Base-by-base conservation (phyloP, 495 filamentous ascomycete species). In the Cryomyces minteri region DNA sequence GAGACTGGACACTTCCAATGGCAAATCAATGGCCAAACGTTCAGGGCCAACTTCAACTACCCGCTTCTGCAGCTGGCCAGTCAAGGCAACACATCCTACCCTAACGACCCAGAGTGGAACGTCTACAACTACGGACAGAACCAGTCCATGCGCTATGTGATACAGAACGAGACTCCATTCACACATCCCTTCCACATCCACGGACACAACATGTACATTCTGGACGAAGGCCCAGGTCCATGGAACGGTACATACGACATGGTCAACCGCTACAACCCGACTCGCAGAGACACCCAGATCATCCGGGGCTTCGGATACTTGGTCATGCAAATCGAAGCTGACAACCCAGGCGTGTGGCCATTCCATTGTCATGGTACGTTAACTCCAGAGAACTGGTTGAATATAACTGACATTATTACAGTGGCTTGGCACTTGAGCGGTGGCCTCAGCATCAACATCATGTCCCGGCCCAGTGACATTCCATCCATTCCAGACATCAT, bases 301-400 rank as follows among this genome's bases (percentile, higher is more conserved):
- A 43, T 56, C 1, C 39, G 4, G 7, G 53, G 46, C 40, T 55
- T 47, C 42, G 45, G 43, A 5, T 38, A 38, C 34, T 10, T 38
- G 34, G 50, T 52, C 2, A 44, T 55, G 5, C 53, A 55, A 32
- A 46, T 52, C 36, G 53, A 55, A 25, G 44, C 45, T 6, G 40
- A 51, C 43, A 54, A 54, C 38, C 51, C 54, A 10, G 54, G 54
- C 12, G 46, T 52, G 12, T 56, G 54, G 54, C 48, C 53, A 6
- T 54, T 56, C 42, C 53, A 56, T 30, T 56, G 54, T 42, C 54
- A 56, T 36, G 18, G 18, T 25, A 25, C 18, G 18, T 25, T 25
- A 25, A 1, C 18, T 25, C 18, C 2, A 25, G 18, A 25, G 18
- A 25, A 25, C 18, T 25, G 18, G 18, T 25, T 2, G 18, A 25